phyloP scores from a whole-genome alignment of 2,329 filamentous ascomycete species.

The Alternaria novae-zelandiae region DNA sequence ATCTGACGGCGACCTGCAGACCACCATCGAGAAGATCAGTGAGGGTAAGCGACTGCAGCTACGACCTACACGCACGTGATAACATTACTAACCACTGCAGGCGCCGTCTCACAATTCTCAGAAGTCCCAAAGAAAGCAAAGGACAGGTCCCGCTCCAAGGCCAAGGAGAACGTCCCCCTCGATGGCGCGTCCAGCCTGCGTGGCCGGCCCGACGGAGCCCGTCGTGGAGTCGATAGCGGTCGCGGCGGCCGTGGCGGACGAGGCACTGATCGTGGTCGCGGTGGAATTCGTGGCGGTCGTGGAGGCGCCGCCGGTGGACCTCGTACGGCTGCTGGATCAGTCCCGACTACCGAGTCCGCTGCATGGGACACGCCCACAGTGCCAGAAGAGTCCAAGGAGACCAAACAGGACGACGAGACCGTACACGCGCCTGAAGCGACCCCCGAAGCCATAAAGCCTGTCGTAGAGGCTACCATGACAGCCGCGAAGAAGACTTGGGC shows the following conservation, averaged over 20 bases:
- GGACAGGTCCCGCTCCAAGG: conserved; percentile 74
- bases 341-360: conserved; percentile 73
- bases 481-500: conserved; percentile 60
- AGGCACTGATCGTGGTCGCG: conserved; percentile 62
- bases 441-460: conserved; percentile 25
- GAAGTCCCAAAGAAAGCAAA: conserved; percentile 78
- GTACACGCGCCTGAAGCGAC: conserved; percentile 21
- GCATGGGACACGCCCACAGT: conserved; percentile 62
- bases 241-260: conserved; percentile 59
- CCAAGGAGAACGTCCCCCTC: conserved; percentile 65
- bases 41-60: conserved; percentile 65
- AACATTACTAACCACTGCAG: conserved; percentile 52
- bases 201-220: conserved; percentile 28
- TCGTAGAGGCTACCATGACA: conserved; percentile 35
- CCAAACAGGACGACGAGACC: conserved; percentile 32
- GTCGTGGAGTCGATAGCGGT: conserved; percentile 43
- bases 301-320: conserved; percentile 70
- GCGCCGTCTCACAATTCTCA: conserved; percentile 81
- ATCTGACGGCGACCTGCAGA: conserved; percentile 75
- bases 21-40: conserved; percentile 78
- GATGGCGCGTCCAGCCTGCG: conserved; percentile 51
- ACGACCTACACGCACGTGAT: neutral
- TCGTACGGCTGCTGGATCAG: conserved; percentile 61
- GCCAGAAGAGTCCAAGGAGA: conserved; percentile 25
- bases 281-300: conserved; percentile 63